phyloP scores from a whole-genome alignment of 2,329 filamentous ascomycete species.

The Scedosporium apiospermum region DNA sequence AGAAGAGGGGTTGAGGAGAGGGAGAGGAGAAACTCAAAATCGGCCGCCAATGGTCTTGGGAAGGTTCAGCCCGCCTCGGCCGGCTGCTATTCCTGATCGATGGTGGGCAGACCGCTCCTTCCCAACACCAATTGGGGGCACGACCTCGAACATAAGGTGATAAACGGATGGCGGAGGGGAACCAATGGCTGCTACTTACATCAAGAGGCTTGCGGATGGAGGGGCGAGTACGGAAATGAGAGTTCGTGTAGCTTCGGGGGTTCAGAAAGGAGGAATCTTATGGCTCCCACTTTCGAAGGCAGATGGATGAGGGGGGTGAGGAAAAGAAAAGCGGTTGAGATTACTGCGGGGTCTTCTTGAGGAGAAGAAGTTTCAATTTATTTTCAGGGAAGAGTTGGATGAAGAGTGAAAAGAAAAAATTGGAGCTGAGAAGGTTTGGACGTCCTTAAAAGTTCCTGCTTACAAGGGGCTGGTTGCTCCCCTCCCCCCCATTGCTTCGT shows the following conservation, averaged over 20 bases:
- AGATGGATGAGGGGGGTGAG: background rate
- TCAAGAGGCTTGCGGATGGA: constrained; percentile 5
- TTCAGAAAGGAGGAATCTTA: background rate
- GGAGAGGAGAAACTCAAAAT: background rate
- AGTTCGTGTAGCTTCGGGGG: background rate
- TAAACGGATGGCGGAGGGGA: background rate
- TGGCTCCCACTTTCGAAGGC: background rate
- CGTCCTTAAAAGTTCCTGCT: constrained; percentile 4
- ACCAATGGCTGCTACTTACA: constrained; percentile 8
- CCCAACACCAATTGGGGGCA: background rate
- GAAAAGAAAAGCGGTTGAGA: background rate
- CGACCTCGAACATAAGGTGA: background rate
- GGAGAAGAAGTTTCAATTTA: background rate
- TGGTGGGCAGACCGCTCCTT: background rate
- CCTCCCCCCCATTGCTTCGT: background rate
- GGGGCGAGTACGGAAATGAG: constrained; percentile 4
- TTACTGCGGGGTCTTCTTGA: background rate
- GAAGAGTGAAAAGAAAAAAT: constrained; percentile 7
- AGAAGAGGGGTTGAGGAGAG: background rate
- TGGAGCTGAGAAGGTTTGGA: constrained; percentile 4
- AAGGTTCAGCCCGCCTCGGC: background rate
- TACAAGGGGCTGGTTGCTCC: background rate
- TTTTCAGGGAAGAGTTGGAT: background rate
- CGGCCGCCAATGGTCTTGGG: background rate
- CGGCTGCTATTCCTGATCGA: background rate